These are phyloP conservation scores for Leishmania amazonensis DNA, from an alignment of 208 protist genomes.

Conservation along the genomic window DNA sequence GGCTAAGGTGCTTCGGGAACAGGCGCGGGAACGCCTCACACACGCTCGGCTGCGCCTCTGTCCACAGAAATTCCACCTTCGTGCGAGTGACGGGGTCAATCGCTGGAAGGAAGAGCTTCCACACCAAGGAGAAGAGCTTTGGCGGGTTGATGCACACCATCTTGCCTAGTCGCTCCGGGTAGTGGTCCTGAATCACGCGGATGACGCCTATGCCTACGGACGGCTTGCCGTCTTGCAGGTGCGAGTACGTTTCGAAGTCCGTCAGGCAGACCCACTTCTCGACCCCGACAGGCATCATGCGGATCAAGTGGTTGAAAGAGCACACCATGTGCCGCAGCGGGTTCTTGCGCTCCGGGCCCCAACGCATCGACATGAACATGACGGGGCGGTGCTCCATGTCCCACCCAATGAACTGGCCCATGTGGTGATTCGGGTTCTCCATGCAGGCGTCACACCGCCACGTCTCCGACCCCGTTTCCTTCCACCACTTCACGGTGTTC, in stretches of 20 bases:
- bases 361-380: constrained; percentile 87
- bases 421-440: constrained; percentile 71
- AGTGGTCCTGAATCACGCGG: constrained; percentile 76
- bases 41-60: constrained; percentile 58
- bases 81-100: constrained; percentile 80
- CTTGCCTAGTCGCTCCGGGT: constrained; percentile 82
- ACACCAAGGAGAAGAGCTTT: constrained; percentile 74
- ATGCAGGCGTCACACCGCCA: constrained; percentile 64
- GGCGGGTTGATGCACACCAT: constrained; percentile 86
- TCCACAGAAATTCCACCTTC: constrained; percentile 84
- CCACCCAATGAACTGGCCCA: constrained; percentile 86
- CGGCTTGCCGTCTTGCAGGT: constrained; percentile 71
- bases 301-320: constrained; percentile 70
- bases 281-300: constrained; percentile 81
- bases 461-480: constrained; percentile 53
- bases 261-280: constrained; percentile 87
- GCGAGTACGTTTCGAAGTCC: constrained; percentile 86
- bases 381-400: constrained; percentile 73
- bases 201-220: constrained; percentile 68
- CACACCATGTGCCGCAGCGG: constrained; percentile 73
- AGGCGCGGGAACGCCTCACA: constrained; percentile 63
- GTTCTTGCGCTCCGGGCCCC: constrained; percentile 74
- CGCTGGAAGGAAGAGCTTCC: constrained; percentile 66
- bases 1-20: constrained; percentile 53
- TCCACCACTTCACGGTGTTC: constrained; percentile 67